Evolutionary conservation across 495 filamentous ascomycete genomes (phyloP), one percentile per base, ranked within the genome.

Genomic region (Neurospora sp.): DNA sequence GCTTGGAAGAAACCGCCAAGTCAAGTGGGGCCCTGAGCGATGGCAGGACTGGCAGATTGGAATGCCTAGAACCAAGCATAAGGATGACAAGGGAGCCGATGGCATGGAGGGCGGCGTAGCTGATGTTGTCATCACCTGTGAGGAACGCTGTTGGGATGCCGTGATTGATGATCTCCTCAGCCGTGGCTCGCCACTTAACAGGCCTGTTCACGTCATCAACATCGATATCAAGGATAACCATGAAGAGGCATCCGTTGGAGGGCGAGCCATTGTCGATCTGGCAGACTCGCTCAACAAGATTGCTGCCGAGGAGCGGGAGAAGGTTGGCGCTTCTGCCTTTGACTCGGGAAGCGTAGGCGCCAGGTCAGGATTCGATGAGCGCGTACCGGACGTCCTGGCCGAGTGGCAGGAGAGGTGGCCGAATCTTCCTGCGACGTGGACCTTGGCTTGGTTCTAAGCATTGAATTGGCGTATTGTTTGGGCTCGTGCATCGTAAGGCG

Each of bases 211-310:
- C 80, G 91, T 99, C 73, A 94, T 99, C 84, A 98, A 98, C 79
- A 91, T 99, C 70, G 96, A 98, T 81, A 98, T 99, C 79, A 95
- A 91, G 81, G 96, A 99, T 84, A 99, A 98, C 78, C 95, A 98
- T 80, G 94, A 98, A 78, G 96, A 99, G 78, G 96, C 96, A 0
- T 85, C 94, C 14, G 87, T 97, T 5, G 96, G 96, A 10, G 96
- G 96, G 12, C 91, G 89, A 74, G 96, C 93, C 7, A 99, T 99
- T 71, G 87, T 97, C 37, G 96, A 98, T 77, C 86, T 99, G 44
- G 96, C 96, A 1, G 90, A 94, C 76, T 90, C 90, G 40, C 81
- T 99, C 73, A 98, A 98, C 77, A 87, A 87, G n/a, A 92, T 91
- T 0, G 96, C 96, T 4, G 83, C 81, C 39, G 88, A 93, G 76